Evolutionary conservation across 768 basidiomycete species (phyloP).

Genomic region (Amanita jacksonii): DNA sequence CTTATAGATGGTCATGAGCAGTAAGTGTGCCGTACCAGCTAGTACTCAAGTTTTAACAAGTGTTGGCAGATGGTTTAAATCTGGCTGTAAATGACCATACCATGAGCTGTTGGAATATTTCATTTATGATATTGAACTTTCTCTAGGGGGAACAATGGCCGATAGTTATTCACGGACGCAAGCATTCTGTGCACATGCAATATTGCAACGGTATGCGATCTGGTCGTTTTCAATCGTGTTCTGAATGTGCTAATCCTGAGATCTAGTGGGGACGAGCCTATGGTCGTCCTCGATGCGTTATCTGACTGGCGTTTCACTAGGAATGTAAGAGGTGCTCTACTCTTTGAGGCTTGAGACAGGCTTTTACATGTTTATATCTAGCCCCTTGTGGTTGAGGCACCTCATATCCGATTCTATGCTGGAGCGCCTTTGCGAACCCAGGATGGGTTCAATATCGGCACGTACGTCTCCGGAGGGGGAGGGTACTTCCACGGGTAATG

Average conservation of each 20-base stretch:
- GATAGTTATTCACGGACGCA: constrained; percentile 39
- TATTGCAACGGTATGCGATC: constrained; percentile 56
- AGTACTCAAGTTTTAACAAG: background rate
- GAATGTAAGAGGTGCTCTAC: constrained; percentile 44
- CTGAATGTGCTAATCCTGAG: constrained; percentile 4
- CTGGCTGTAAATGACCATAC: constrained; percentile 50
- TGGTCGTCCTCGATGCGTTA: constrained; percentile 70
- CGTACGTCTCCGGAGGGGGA: constrained; percentile 30
- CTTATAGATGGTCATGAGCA: constrained; percentile 80
- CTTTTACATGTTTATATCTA: constrained; percentile 18
- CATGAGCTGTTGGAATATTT: background rate
- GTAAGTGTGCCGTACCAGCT: constrained; percentile 32
- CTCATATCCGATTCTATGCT: constrained; percentile 81
- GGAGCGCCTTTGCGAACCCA: constrained; percentile 84
- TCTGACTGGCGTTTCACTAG: constrained; percentile 84
- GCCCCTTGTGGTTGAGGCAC: constrained; percentile 62
- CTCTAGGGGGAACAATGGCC: constrained; percentile 36
- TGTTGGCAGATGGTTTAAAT: constrained; percentile 71
- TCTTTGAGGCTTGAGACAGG: background rate
- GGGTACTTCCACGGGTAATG: background rate
- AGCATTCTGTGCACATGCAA: constrained; percentile 78
- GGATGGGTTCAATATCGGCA: constrained; percentile 87
- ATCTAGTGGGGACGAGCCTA: constrained; percentile 68
- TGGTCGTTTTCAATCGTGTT: background rate
- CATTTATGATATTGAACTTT: constrained; percentile 2